These are phyloP conservation scores for Combretum micranthum DNA, from an alignment of 345 rosid species.

Conservation along the genomic window DNA sequence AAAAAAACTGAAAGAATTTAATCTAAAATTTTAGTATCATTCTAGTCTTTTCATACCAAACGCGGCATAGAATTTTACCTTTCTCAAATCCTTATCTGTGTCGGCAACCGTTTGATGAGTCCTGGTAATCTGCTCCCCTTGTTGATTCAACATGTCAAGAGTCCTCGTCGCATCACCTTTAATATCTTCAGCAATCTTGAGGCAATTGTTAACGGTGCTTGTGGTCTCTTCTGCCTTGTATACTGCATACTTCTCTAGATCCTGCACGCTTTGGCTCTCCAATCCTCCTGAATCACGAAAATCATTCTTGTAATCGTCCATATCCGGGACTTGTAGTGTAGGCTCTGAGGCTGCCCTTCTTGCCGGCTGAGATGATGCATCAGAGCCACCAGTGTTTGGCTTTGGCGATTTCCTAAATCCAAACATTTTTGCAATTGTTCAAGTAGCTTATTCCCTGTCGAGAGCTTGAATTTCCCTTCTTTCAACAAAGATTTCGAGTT, in stretches of 20 bases:
- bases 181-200: slow-evolving; percentile 77
- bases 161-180: slow-evolving; percentile 68
- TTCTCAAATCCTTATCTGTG: slow-evolving; percentile 70
- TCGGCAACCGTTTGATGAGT: slow-evolving; percentile 68
- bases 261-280: slow-evolving; percentile 69
- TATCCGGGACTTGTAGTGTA: slow-evolving; percentile 24
- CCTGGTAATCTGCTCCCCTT: slow-evolving; percentile 84
- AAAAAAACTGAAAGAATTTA: no score
- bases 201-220: slow-evolving; percentile 58
- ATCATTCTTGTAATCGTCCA: slow-evolving; percentile 49
- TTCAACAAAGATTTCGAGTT: no score
- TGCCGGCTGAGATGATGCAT: slow-evolving; percentile 32
- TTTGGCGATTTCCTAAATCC: slow-evolving; percentile 51
- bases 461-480: neutral
- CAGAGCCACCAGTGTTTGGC: slow-evolving; percentile 24
- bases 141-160: slow-evolving; percentile 72
- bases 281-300: slow-evolving; percentile 65
- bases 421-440: slow-evolving; percentile 38
- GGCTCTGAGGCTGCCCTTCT: slow-evolving; percentile 70
- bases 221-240: slow-evolving; percentile 89
- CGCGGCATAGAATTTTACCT: slow-evolving; percentile 27
- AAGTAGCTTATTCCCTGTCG: neutral
- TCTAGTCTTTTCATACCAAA: no score
- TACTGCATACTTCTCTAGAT: slow-evolving; percentile 76
- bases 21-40: no score